Evolutionary conservation across 2,329 filamentous ascomycete genomes (phyloP), one percentile per base, ranked within the genome.

Genomic region (Xylaria sp.): DNA sequence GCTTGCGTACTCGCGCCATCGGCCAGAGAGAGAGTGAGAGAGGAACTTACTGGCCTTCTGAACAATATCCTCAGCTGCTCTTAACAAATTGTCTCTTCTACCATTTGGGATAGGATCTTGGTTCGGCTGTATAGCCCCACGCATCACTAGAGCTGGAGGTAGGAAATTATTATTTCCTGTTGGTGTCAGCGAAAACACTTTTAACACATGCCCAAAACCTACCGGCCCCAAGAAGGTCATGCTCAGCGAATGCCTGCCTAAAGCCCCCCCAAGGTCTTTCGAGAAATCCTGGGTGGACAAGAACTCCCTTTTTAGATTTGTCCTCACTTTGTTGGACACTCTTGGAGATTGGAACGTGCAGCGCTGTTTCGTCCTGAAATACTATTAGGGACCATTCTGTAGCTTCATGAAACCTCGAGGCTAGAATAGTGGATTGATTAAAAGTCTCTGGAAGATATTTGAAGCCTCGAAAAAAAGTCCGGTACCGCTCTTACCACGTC

Each of bases 321-420:
- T 48, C 40, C 27, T 86, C 84, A 58, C 85, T 83, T 44, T 82
- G 73, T 18, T 79, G 75, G 1, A 90, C 86, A 3, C 77, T 76
- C 2, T 88, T 83, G 0, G 90, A 90, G 55, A 91, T 79, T 44
- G 85, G 83, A 70, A 93, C 84, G 53, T 86, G 82, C 16, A 93
- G 81, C 44, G 87, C 79, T 9, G 88, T 84, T 27, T 85, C 82
- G 1, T 85, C 61, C 76, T 78, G 61, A 37, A 47, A 44, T 35
- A 27, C n/a, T 1, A 68, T 75, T 62, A 73, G 69, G 63, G 65
- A 13, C 59, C 16, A 55, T 10, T 21, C 3, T 27, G 2, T 37
- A 32, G 13, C 44, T 60, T 66, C 13, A 37, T 40, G 47, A 59
- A 32, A 27, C 6, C 3, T 50, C 12, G 60, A 16, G 18, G 50